Evolutionary conservation across 2,329 filamentous ascomycete species (phyloP).

Genomic region (Metarhizium robertsii): DNA sequence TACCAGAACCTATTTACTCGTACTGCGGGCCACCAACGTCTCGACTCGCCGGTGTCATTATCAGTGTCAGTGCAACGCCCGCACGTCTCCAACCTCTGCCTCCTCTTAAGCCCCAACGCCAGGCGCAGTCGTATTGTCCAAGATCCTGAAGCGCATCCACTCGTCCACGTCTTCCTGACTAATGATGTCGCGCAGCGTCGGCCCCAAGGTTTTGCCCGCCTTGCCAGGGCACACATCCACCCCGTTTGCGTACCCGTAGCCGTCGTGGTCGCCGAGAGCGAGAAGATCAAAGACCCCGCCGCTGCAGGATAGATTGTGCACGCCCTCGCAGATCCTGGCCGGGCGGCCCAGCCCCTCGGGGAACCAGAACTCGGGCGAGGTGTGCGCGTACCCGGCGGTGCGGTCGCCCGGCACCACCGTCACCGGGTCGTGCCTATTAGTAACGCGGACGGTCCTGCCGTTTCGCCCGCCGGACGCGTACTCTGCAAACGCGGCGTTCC

Average conservation of each 20-base stretch:
- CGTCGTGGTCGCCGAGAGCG: not conserved
- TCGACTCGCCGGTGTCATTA: no score
- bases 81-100: no score
- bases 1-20: no score
- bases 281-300: not conserved
- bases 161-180: no score
- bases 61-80: no score
- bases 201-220: no score
- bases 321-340: not conserved
- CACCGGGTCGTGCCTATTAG: not conserved
- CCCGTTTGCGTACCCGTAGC: not conserved
- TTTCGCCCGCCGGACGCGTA: not conserved
- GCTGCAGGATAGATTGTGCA: not conserved
- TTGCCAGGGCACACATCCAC: not conserved
- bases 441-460: not conserved
- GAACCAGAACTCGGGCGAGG: constrained; percentile 1
- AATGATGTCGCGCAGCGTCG: no score
- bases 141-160: no score
- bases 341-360: not conserved
- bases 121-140: no score
- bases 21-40: no score
- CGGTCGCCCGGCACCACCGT: not conserved
- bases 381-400: not conserved
- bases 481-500: constrained; percentile 43
- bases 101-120: no score